phyloP scores from a whole-genome alignment of 2,329 filamentous ascomycete species.

The Ceratocystis eucalypticola region DNA sequence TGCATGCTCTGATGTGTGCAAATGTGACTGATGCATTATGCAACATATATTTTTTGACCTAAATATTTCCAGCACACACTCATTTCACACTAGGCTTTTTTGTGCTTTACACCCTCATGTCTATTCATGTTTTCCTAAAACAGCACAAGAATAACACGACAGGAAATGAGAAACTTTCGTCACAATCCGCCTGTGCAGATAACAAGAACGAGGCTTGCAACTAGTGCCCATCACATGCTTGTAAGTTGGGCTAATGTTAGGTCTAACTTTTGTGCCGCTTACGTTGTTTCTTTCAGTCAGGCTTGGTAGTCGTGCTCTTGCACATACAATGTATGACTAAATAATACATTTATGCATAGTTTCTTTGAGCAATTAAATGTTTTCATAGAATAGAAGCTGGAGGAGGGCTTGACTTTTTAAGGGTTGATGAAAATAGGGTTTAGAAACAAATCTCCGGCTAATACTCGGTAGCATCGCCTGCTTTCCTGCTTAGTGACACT shows the following conservation, averaged over 20 bases:
- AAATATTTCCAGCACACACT: neutral
- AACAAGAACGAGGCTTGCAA: neutral
- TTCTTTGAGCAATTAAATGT: too few species aligned
- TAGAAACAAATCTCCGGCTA: neutral
- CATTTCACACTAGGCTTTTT: neutral
- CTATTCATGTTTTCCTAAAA: neutral
- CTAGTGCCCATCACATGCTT: neutral
- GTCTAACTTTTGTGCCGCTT: too few species aligned
- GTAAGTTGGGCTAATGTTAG: too few species aligned
- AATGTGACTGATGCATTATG: too few species aligned
- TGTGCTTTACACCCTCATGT: neutral
- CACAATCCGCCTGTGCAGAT: neutral
- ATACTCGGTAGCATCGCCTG: neutral
- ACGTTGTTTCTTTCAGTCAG: too few species aligned
- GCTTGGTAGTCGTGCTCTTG: too few species aligned
- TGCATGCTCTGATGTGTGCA: too few species aligned
- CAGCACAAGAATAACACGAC: neutral
- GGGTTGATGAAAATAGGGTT: neutral
- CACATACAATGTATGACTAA: too few species aligned
- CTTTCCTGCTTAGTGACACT: conserved; percentile 7
- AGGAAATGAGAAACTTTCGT: neutral
- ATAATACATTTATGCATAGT: too few species aligned
- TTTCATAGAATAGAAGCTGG: neutral
- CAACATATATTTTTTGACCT: neutral
- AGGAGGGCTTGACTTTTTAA: neutral